Evolutionary conservation across 495 filamentous ascomycete species (phyloP), one percentile per base, ranked within the genome.

Genomic region (Talaromyces adpressus): DNA sequence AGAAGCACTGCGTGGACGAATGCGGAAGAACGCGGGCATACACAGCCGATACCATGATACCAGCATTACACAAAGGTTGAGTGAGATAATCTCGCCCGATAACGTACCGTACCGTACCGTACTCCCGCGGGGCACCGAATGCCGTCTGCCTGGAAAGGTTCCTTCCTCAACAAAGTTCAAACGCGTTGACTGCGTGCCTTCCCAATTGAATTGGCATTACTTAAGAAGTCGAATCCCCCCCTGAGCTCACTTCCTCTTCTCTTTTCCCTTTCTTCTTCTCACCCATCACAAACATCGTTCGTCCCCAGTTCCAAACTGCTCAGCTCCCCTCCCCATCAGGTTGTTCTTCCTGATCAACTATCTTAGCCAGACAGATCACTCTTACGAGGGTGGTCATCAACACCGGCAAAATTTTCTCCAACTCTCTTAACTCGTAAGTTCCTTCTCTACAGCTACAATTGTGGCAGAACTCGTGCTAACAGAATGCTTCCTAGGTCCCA

Each of bases 401-500:
- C 52, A 76, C 77, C 75, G 78, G 65, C 78, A 81, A 70, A 66
- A 81, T 81, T 81, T 81, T 81, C 76, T 64, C 73, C 72, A 81
- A 76, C 74, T 73, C 69, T 66, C 77, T 81, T 64, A 79, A 81
- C 73, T 81, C 78, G 78, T 81, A 63, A 71, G 78, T 78, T 16
- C 20, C 49, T 61, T 57, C 11, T 54, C 29, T 41, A 9, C 14
- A 4, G 12, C 30, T 36, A 6, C 29, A 45, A 25, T 23, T 62
- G 60, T 41, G 18, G 49, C 23, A n/a, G 20, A 2, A 45, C 27
- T 39, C 36, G 22, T 59, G 51, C 71, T 72, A 62, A 75, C 68
- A 27, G 45, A 20, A 53, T 25, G 20, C 29, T 22, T 62, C 66
- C 23, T 71, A 94, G 93, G 71, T 85, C 89, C 79, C 93, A 98